A percentile compares a stretch with the other conserved stretches of the same genome.
Conservation (phyloP, 2,329 filamentous ascomycete genomes). For the Xylaria sp. region DNA sequence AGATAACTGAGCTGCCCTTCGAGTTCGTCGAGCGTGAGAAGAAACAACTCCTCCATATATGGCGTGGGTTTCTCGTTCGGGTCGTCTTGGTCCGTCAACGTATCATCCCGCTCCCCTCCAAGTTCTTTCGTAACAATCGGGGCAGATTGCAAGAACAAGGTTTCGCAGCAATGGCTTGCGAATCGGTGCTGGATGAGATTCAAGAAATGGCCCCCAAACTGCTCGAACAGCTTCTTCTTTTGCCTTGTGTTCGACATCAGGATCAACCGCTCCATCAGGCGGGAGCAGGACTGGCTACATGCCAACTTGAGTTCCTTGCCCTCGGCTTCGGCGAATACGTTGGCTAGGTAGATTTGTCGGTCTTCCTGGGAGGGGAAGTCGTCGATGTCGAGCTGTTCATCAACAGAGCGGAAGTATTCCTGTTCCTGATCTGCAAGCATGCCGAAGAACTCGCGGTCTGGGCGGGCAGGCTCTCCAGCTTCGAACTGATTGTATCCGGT, state of each 20-base stretch:
- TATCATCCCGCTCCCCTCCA: slow-evolving; percentile 51
- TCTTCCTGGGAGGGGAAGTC: slow-evolving; percentile 80
- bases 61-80: slow-evolving; percentile 53
- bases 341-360: slow-evolving; percentile 71
- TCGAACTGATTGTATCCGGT: slow-evolving; percentile 25
- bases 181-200: slow-evolving; percentile 94
- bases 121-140: slow-evolving; percentile 77
- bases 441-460: slow-evolving; percentile 82
- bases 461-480: slow-evolving; percentile 16
- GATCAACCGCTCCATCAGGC: slow-evolving; percentile 89
- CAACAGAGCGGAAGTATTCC: slow-evolving; percentile 90
- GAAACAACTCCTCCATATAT: slow-evolving; percentile 83
- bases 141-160: slow-evolving; percentile 82
- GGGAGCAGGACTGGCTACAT: slow-evolving; percentile 92
- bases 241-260: slow-evolving; percentile 76
- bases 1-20: slow-evolving; percentile 81
- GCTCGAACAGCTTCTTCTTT: slow-evolving; percentile 83
- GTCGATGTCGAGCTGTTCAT: slow-evolving; percentile 87
- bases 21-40: slow-evolving; percentile 84
- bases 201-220: slow-evolving; percentile 84
- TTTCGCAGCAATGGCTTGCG: slow-evolving; percentile 95
- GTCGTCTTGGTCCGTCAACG: slow-evolving; percentile 44
- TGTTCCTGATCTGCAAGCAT: slow-evolving; percentile 92
- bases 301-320: slow-evolving; percentile 96
- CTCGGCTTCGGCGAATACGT: slow-evolving; percentile 81